phyloP scores from a whole-genome alignment of 805 yeast species.

The Myxozyma mucilagina region DNA sequence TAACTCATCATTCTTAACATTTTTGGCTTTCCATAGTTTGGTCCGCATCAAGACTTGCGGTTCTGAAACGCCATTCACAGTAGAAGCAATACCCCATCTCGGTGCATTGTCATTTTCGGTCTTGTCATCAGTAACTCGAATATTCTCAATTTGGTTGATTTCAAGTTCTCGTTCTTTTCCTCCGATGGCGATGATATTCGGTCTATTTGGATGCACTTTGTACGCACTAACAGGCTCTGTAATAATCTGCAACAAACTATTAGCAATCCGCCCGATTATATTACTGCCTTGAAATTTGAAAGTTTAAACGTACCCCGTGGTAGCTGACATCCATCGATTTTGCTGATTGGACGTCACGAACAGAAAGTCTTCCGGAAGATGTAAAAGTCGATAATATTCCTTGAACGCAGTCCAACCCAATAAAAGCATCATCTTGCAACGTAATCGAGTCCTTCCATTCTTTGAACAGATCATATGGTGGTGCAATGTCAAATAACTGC shows the following conservation, averaged over 20 bases:
- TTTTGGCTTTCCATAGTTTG: slow-evolving; percentile 66
- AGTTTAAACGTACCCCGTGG: slow-evolving; percentile 3
- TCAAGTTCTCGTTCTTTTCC: slow-evolving; percentile 80
- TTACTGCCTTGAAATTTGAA: background rate
- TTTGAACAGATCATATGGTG: slow-evolving; percentile 27
- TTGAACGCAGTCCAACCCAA: slow-evolving; percentile 30
- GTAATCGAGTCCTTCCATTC: slow-evolving; percentile 19
- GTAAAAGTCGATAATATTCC: slow-evolving; percentile 37
- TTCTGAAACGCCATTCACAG: background rate
- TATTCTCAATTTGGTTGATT: slow-evolving; percentile 22
- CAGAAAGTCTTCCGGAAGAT: slow-evolving; percentile 38
- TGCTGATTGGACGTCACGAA: slow-evolving; percentile 37
- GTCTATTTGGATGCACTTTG: slow-evolving; percentile 49
- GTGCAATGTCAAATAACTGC: slow-evolving; percentile 28
- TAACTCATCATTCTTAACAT: slow-evolving; percentile 75
- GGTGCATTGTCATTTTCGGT: background rate
- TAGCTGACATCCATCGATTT: slow-evolving; percentile 5
- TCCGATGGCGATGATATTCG: slow-evolving; percentile 70
- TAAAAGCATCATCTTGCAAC: slow-evolving; percentile 23
- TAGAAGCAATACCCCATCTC: slow-evolving; percentile 5
- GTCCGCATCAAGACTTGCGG: slow-evolving; percentile 3
- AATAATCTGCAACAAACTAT: slow-evolving; percentile 35
- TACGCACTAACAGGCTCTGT: slow-evolving; percentile 54
- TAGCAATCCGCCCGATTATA: slow-evolving; percentile 9
- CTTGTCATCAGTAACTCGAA: background rate